These are phyloP conservation scores for Phoma sp. DNA, from an alignment of 2,329 filamentous ascomycete species.

Conservation along the genomic window DNA sequence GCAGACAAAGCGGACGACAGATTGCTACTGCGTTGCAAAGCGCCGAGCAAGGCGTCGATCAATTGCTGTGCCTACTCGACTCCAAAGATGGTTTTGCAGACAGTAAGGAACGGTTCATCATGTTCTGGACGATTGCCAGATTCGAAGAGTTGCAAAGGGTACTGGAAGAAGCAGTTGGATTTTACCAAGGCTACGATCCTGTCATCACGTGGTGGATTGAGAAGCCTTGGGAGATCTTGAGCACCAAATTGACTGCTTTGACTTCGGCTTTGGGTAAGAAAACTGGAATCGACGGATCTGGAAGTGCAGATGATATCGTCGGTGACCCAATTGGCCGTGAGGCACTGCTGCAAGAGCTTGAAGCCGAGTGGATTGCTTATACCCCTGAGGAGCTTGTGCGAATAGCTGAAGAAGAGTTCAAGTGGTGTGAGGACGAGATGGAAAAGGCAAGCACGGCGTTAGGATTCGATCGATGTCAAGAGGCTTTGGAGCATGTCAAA, in stretches of 20 bases:
- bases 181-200: slow-evolving; percentile 64
- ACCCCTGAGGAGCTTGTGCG: slow-evolving; percentile 62
- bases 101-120: slow-evolving; percentile 32
- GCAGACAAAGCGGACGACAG: slow-evolving; percentile 2
- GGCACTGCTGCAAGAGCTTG: slow-evolving; percentile 59
- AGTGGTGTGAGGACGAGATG: slow-evolving; percentile 65
- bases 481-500: slow-evolving; percentile 64
- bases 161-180: slow-evolving; percentile 57
- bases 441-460: slow-evolving; percentile 57
- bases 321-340: slow-evolving; percentile 63
- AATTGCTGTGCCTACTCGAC: neutral
- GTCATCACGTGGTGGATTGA: slow-evolving; percentile 64
- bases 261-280: slow-evolving; percentile 49
- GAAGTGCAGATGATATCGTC: slow-evolving; percentile 59
- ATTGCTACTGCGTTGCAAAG: slow-evolving; percentile 5
- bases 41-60: neutral
- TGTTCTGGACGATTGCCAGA: slow-evolving; percentile 56
- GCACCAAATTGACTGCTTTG: slow-evolving; percentile 47
- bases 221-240: slow-evolving; percentile 53
- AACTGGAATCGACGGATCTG: slow-evolving; percentile 55
- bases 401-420: slow-evolving; percentile 60
- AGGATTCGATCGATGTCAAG: slow-evolving; percentile 59
- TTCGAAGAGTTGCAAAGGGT: slow-evolving; percentile 51
- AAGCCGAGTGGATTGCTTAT: slow-evolving; percentile 65
- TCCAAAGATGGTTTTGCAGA: neutral